Percentiles rank a stretch among this genome's conserved stretches.
Conservation (phyloP, 768 basidiomycete genomes). For the Auriculariales sp. region DNA sequence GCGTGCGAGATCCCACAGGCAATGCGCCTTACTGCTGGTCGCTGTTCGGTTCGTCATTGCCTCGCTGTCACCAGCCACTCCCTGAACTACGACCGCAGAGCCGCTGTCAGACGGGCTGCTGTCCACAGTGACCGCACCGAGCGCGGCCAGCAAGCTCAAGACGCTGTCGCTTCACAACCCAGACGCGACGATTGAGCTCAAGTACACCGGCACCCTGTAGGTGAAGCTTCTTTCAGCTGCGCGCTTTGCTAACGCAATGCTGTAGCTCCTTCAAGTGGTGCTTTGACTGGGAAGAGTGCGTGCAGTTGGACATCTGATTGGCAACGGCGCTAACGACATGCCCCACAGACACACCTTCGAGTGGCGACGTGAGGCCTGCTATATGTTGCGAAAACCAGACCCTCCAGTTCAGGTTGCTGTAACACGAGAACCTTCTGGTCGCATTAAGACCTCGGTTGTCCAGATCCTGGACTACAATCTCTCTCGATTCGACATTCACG, state of each 20-base stretch:
- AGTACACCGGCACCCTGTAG: slow-evolving; percentile 51
- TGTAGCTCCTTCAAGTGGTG: slow-evolving; percentile 45
- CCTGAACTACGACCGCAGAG: slow-evolving; percentile 27
- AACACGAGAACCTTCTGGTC: slow-evolving; percentile 59
- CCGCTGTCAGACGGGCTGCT: slow-evolving; percentile 60
- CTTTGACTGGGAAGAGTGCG: slow-evolving; percentile 76
- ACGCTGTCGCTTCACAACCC: slow-evolving; percentile 67
- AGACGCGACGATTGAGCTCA: slow-evolving; percentile 50
- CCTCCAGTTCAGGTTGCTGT: slow-evolving; percentile 75
- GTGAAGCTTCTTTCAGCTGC: not conserved
- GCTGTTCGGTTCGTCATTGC: slow-evolving; percentile 4
- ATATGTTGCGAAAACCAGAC: slow-evolving; percentile 70
- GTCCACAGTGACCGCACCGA: slow-evolving; percentile 49
- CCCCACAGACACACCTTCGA: slow-evolving; percentile 59
- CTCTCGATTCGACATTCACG: slow-evolving; percentile 70
- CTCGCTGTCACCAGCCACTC: not conserved
- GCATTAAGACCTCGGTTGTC: slow-evolving; percentile 46
- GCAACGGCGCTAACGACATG: not conserved
- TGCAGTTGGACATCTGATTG: slow-evolving; percentile 4
- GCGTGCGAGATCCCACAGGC: slow-evolving; percentile 12
- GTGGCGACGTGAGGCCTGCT: slow-evolving; percentile 78
- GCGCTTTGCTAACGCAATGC: not conserved
- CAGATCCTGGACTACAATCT: slow-evolving; percentile 81
- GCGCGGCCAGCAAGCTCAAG: slow-evolving; percentile 55
- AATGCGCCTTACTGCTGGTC: slow-evolving; percentile 3